These are phyloP conservation scores for Dipodascus geniculatus DNA, from an alignment of 805 yeast genomes.

Conservation along the genomic window DNA sequence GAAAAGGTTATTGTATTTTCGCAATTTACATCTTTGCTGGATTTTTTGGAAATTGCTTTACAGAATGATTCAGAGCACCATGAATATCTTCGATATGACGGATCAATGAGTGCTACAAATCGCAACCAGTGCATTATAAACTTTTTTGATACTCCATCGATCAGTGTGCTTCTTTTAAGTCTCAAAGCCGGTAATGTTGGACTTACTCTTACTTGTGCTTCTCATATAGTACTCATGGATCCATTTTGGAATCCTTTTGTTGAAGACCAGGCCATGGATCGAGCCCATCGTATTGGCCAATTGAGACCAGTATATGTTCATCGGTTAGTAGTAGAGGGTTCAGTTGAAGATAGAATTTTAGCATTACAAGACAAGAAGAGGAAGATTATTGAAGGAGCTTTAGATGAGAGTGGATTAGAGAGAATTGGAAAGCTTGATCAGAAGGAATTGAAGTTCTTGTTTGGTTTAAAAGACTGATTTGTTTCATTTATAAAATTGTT, in stretches of 20 bases:
- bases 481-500: background rate
- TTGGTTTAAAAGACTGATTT: slow-evolving; percentile 20
- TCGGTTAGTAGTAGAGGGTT: slow-evolving; percentile 50
- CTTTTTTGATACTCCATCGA: slow-evolving; percentile 46
- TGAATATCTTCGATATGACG: slow-evolving; percentile 59
- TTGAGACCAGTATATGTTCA: slow-evolving; percentile 64
- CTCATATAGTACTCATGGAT: slow-evolving; percentile 82
- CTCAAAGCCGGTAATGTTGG: slow-evolving; percentile 95
- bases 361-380: slow-evolving; percentile 69
- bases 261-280: slow-evolving; percentile 94
- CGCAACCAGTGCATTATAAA: slow-evolving; percentile 52
- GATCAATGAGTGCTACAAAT: slow-evolving; percentile 59
- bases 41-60: slow-evolving; percentile 45
- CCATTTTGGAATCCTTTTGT: slow-evolving; percentile 98
- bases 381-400: slow-evolving; percentile 67
- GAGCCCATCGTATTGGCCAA: slow-evolving; percentile 94
- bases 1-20: slow-evolving; percentile 80
- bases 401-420: slow-evolving; percentile 66
- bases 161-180: slow-evolving; percentile 57
- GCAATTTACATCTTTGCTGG: slow-evolving; percentile 74
- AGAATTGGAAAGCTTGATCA: slow-evolving; percentile 51
- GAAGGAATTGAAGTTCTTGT: slow-evolving; percentile 62
- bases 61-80: slow-evolving; percentile 26
- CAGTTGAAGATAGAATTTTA: slow-evolving; percentile 86
- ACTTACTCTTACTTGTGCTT: slow-evolving; percentile 85